These are phyloP conservation scores for Cutaneotrichosporon mucoides DNA, from an alignment of 1,284 basidiomycete genomes.

Conservation along the genomic window DNA sequence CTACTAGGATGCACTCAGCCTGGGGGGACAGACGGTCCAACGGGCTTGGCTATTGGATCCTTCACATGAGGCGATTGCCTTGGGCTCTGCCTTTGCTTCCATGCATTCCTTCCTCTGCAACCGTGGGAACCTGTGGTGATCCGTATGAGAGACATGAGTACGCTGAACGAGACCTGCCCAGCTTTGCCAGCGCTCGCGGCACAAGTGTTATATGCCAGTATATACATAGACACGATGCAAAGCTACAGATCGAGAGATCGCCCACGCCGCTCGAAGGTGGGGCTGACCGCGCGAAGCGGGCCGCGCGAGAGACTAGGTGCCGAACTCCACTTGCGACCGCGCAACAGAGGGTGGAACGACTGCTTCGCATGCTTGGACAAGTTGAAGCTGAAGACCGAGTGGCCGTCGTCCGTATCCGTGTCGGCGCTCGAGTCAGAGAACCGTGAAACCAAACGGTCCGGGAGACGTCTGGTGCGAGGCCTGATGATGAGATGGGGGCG, in stretches of 20 bases:
- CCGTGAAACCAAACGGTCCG: slow-evolving; percentile 7
- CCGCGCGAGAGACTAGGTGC: not conserved
- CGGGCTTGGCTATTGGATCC: too few species aligned
- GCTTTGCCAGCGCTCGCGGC: too few species aligned
- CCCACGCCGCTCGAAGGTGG: not conserved
- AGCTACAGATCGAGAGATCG: slow-evolving; percentile 1
- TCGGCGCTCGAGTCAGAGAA: slow-evolving; percentile 8
- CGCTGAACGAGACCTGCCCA: too few species aligned
- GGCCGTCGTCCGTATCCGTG: not conserved
- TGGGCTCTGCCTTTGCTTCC: too few species aligned
- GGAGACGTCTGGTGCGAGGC: slow-evolving; percentile 3
- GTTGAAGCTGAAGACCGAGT: not conserved
- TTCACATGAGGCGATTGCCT: too few species aligned
- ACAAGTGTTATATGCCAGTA: not conserved
- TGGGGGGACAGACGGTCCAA: too few species aligned
- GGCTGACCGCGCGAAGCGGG: not conserved
- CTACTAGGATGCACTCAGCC: too few species aligned
- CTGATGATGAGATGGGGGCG: not conserved
- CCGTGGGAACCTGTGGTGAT: too few species aligned
- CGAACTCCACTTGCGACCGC: not conserved
- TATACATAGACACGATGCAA: not conserved
- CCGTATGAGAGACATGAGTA: too few species aligned
- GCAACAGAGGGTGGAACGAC: not conserved
- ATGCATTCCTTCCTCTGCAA: too few species aligned
- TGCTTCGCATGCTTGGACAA: not conserved